phyloP scores from a whole-genome alignment of 768 basidiomycete species.

The Termitomyces sp. region DNA sequence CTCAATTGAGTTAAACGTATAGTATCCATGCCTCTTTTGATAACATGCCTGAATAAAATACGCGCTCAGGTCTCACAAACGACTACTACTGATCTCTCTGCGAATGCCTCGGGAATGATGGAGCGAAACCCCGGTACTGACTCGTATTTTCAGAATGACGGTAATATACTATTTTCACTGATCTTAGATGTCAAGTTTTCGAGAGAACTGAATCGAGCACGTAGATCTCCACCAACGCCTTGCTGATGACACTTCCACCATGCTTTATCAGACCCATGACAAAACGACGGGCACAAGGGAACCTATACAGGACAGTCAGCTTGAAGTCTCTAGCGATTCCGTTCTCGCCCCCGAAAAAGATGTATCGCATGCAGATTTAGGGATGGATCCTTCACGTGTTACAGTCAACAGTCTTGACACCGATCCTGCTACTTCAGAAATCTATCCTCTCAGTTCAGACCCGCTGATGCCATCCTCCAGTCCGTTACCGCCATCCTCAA shows the following conservation, averaged over 20 bases:
- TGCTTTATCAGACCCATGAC: background rate
- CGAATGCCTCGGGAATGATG: background rate
- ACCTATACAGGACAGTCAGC: background rate
- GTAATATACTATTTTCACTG: background rate
- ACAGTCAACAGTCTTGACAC: too few relatives aligned
- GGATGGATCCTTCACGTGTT: background rate
- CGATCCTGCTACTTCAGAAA: background rate
- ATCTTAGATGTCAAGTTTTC: background rate
- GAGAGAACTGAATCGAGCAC: background rate
- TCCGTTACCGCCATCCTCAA: constrained; percentile 44
- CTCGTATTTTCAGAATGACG: background rate
- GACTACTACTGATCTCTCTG: background rate
- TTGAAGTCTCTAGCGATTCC: background rate
- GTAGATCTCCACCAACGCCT: background rate
- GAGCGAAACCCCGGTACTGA: background rate
- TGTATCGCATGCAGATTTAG: background rate
- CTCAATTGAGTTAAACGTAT: background rate
- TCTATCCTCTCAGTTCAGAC: background rate
- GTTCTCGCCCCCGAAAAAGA: background rate
- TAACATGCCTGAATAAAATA: background rate
- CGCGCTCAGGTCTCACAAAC: background rate
- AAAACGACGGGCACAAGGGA: background rate
- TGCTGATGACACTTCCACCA: background rate
- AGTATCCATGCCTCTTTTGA: background rate
- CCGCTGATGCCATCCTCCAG: constrained; percentile 5